Conservation (phyloP, 2,329 filamentous ascomycete genomes). For the Microascus cirrosus region DNA sequence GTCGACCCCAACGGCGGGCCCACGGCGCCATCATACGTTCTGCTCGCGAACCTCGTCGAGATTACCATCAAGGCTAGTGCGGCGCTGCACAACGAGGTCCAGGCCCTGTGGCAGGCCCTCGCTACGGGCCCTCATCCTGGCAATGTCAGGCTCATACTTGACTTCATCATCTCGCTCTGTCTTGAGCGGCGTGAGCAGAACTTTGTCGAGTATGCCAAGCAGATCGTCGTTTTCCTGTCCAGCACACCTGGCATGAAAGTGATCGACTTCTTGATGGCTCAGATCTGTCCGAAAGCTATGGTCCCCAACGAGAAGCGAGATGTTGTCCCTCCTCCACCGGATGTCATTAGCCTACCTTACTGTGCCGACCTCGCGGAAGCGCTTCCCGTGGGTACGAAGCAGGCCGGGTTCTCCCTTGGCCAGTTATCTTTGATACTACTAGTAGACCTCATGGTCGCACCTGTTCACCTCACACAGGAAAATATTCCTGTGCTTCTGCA, state of each 20-base stretch:
- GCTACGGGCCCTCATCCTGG: conserved; percentile 86
- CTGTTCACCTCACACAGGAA: conserved; percentile 67
- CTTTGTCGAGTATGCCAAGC: conserved; percentile 95
- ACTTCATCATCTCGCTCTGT: conserved; percentile 93
- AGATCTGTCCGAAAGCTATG: conserved; percentile 94
- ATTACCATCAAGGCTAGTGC: conserved; percentile 89
- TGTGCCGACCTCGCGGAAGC: conserved; percentile 74
- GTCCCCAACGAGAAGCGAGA: conserved; percentile 77
- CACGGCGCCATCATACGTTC: conserved; percentile 84
- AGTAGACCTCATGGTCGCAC: conserved; percentile 92
- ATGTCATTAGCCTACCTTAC: conserved; percentile 70
- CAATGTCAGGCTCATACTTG: conserved; percentile 87
- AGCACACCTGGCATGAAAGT: conserved; percentile 81
- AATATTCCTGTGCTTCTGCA: conserved; percentile 80
- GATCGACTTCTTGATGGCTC: conserved; percentile 82
- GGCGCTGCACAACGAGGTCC: conserved; percentile 87
- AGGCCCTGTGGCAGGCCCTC: conserved; percentile 92
- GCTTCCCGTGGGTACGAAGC: conserved; percentile 80
- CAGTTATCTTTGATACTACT: conserved; percentile 88
- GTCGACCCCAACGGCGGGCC: conserved; percentile 86
- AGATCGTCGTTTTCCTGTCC: conserved; percentile 92
- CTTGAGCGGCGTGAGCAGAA: conserved; percentile 92
- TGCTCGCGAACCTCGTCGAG: conserved; percentile 88
- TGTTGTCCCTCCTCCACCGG: conserved; percentile 56
- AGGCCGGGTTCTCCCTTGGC: conserved; percentile 81